Percentiles rank a stretch among this genome's conserved stretches.
phyloP scores from a whole-genome alignment of 2,329 filamentous ascomycete species.

The Neofusicoccum sp. region DNA sequence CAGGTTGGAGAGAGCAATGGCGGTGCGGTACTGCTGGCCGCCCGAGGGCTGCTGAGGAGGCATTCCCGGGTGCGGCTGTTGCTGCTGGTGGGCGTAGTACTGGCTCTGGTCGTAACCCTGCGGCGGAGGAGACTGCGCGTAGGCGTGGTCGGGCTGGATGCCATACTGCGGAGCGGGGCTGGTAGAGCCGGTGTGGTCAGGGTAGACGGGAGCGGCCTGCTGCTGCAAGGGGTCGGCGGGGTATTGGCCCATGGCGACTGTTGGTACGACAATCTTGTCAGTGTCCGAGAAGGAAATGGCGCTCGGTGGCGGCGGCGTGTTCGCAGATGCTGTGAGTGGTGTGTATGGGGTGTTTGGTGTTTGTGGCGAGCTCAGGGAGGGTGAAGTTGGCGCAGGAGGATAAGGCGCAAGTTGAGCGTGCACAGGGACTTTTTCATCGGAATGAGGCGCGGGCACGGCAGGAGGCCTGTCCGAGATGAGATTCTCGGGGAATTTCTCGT shows the following conservation, averaged over 20 bases:
- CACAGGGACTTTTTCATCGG: slow-evolving; percentile 2
- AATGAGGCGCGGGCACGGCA: background rate
- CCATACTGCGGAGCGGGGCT: slow-evolving; percentile 10
- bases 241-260: slow-evolving; percentile 11
- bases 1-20: slow-evolving; percentile 34
- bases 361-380: background rate
- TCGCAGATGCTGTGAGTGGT: background rate
- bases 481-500: background rate
- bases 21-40: slow-evolving; percentile 33
- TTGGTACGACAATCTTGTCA: background rate
- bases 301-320: background rate
- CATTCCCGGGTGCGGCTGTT: slow-evolving; percentile 30
- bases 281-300: background rate
- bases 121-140: background rate
- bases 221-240: background rate
- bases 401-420: background rate
- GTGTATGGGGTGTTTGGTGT: background rate
- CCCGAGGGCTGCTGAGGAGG: slow-evolving; percentile 34
- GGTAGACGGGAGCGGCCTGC: background rate
- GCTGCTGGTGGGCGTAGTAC: slow-evolving; percentile 16
- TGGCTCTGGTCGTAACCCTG: background rate
- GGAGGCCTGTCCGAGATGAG: background rate
- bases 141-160: slow-evolving; percentile 17
- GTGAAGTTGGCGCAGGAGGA: background rate
- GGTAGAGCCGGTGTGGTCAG: slow-evolving; percentile 7